Evolutionary conservation across 345 rosid species (phyloP), one percentile per base, ranked within the genome.

Genomic region (Citrus hindsii): DNA sequence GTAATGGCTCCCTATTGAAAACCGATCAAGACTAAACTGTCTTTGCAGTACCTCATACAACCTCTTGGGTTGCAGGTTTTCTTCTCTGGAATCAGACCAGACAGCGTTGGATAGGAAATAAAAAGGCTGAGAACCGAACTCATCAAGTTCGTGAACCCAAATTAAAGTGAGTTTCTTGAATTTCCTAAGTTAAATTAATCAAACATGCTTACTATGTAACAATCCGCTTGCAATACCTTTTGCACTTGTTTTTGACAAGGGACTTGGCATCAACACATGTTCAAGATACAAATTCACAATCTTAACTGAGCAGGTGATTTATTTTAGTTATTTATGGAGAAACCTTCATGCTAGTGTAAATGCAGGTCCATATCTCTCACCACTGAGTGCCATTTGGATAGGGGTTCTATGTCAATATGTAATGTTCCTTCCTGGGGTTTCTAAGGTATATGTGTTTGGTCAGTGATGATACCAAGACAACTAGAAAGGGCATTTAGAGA

Each of bases 51-150:
- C 65, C 66, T 33, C 59, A 70, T 1, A 37, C 19, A 70, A 55
- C 19, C 58, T 48, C 51, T 61, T 77, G 76, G 76, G 73, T 66
- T 77, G 78, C 82, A 90, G 98, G 98, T 77, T 89, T 89, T 83
- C 88, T 87, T 84, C 92, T 92, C 74, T 94, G 98, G 98, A 89
- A 86, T 80, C 95, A 94, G 83, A 92, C 88, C 4, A 83, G 98
- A 83, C 92, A 91, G 77, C 89, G 85, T 42, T 94, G 98, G 97
- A 32, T 92, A 68, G 89, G 91, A 63, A 91, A 84, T 77, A 91
- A 86, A 81, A 90, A 73, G 78, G 32, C 79, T 7, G 87, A 69
- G n/a, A 83, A 78, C 28, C 79, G 56, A 12, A 27, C 73, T 60
- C 79, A 75, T 22, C 84, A 76, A 42, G 83, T 77, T 74, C 88